These are phyloP conservation scores for Omphalotus olearius DNA, from an alignment of 1,284 basidiomycete species.

Conservation along the genomic window DNA sequence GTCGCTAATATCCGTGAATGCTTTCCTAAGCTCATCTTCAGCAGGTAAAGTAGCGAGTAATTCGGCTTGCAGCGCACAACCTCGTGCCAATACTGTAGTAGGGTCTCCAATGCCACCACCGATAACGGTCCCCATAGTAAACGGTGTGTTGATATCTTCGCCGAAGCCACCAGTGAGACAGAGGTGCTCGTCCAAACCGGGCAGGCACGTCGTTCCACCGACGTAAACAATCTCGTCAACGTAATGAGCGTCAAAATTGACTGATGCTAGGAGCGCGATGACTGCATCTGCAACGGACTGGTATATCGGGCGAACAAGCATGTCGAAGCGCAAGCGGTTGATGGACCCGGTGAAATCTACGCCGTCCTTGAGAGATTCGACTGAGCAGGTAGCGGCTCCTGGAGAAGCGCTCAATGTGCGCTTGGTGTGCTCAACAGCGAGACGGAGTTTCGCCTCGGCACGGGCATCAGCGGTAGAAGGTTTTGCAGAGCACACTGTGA, in stretches of 20 bases:
- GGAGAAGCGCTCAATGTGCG: conserved; percentile 87
- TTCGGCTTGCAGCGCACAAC: conserved; percentile 84
- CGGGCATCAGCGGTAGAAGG: conserved; percentile 67
- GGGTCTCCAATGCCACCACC: conserved; percentile 79
- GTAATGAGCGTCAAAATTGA: conserved; percentile 70
- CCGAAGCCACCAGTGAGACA: conserved; percentile 55
- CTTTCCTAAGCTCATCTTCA: conserved; percentile 43
- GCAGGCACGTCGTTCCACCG: conserved; percentile 84
- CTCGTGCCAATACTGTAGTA: conserved; percentile 85
- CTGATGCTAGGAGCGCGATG: conserved; percentile 55
- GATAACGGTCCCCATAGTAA: conserved; percentile 58
- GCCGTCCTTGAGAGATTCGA: conserved; percentile 95
- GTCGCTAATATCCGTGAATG: conserved; percentile 43
- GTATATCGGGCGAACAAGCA: conserved; percentile 79
- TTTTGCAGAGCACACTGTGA: conserved; percentile 57
- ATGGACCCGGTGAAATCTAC: conserved; percentile 90
- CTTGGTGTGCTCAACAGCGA: conserved; percentile 95
- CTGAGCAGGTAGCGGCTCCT: conserved; percentile 84
- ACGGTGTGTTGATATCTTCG: conserved; percentile 64
- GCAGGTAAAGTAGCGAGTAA: conserved; percentile 49
- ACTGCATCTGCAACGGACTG: conserved; percentile 63
- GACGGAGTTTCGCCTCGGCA: conserved; percentile 88
- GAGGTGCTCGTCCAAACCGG: conserved; percentile 80
- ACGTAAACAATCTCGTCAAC: conserved; percentile 92
- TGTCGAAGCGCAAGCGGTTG: conserved; percentile 92